A percentile compares a stretch with the other conserved stretches of the same genome.
Evolutionary conservation across 2,329 filamentous ascomycete species (phyloP).

Genomic region (Botrytis squamosa): DNA sequence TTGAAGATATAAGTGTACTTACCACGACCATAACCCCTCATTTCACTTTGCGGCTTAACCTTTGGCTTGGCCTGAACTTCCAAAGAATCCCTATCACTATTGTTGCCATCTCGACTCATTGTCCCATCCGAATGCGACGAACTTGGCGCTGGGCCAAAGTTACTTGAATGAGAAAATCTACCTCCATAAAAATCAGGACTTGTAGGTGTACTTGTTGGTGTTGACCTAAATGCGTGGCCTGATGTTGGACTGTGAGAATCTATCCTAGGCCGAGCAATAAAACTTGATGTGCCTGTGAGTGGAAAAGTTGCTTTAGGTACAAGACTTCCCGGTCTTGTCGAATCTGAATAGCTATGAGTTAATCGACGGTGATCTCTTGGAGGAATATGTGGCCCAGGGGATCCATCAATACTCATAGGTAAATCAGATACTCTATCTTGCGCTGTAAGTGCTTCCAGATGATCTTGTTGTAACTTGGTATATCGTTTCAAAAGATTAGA

Average conservation of each 20-base stretch:
- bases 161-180: slow-evolving; percentile 10
- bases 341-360: slow-evolving; percentile 9
- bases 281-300: slow-evolving; percentile 5
- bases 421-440: slow-evolving; percentile 6
- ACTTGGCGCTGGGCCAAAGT: slow-evolving; percentile 3
- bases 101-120: slow-evolving; percentile 9
- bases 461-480: slow-evolving; percentile 49
- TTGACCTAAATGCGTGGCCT: background rate
- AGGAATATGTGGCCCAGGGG: background rate
- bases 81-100: slow-evolving; percentile 29
- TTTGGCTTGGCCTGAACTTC: slow-evolving; percentile 46
- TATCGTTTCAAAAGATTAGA: slow-evolving; percentile 50
- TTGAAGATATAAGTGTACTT: slow-evolving; percentile 33
- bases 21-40: slow-evolving; percentile 56
- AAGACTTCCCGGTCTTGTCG: background rate
- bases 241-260: slow-evolving; percentile 8
- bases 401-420: slow-evolving; percentile 14
- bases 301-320: slow-evolving; percentile 1
- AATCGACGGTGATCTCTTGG: slow-evolving; percentile 12
- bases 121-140: slow-evolving; percentile 16
- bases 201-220: slow-evolving; percentile 1
- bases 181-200: slow-evolving; percentile 15
- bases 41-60: slow-evolving; percentile 48
- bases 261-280: slow-evolving; percentile 2
- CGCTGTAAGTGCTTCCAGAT: slow-evolving; percentile 26